phyloP scores from a whole-genome alignment of 2,329 filamentous ascomycete genomes.

The Nannizziopsis arthrosporioides region DNA sequence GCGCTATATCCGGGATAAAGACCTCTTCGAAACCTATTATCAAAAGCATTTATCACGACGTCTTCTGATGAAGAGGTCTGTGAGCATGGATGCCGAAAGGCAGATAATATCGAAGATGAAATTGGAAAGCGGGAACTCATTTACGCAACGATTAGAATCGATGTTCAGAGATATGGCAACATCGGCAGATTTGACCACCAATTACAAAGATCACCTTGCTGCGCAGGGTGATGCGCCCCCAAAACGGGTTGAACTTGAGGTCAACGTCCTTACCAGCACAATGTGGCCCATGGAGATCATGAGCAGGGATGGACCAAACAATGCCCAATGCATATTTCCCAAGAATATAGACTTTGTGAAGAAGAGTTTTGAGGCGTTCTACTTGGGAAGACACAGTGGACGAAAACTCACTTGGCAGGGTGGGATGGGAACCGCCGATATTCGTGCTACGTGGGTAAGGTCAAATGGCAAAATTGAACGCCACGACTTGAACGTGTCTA shows the following conservation, averaged over 20 bases:
- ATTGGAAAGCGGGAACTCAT: conserved; percentile 85
- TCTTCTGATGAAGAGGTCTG: conserved; percentile 75
- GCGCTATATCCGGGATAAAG: conserved; percentile 80
- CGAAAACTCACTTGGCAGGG: conserved; percentile 75
- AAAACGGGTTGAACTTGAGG: conserved; percentile 62
- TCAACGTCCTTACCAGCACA: conserved; percentile 82
- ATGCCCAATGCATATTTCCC: conserved; percentile 56
- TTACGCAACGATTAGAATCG: conserved; percentile 83
- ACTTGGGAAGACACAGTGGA: conserved; percentile 75
- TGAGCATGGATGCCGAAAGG: conserved; percentile 85
- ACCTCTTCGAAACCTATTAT: conserved; percentile 94
- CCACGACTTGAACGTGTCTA: conserved; percentile 86
- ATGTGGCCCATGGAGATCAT: conserved; percentile 91
- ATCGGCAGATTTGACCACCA: conserved; percentile 67
- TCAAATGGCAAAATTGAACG: conserved; percentile 59
- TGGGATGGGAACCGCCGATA: conserved; percentile 70
- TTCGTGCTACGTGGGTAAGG: conserved; percentile 66
- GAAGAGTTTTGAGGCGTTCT: conserved; percentile 78
- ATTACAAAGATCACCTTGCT: conserved; percentile 60
- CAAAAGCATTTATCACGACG: conserved; percentile 90
- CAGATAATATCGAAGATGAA: conserved; percentile 97
- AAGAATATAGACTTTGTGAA: conserved; percentile 61
- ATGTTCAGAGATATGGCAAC: conserved; percentile 97
- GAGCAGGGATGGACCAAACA: conserved; percentile 40
- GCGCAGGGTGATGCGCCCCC: conserved; percentile 45